Percentiles rank a stretch among this genome's conserved stretches.
phyloP scores from a whole-genome alignment of 192 early-diverging fungal species.

The Coemansia sp. region DNA sequence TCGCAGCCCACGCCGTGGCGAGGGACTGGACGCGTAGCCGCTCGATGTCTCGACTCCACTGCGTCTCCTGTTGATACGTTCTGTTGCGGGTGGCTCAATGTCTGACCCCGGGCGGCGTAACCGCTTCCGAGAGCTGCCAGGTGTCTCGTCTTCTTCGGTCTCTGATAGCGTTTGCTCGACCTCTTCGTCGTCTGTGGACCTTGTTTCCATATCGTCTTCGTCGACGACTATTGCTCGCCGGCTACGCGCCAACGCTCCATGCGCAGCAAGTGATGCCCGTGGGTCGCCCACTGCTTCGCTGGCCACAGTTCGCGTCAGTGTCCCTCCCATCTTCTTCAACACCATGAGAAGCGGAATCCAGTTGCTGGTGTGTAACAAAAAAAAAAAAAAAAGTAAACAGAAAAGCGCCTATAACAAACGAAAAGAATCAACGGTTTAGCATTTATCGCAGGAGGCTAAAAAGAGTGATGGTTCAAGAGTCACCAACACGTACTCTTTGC shows the following conservation, averaged over 20 bases:
- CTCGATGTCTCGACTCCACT: background rate
- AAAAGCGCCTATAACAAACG: background rate
- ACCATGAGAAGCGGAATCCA: background rate
- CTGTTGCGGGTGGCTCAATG: background rate
- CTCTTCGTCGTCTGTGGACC: background rate
- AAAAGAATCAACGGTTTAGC: background rate
- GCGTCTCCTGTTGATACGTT: background rate
- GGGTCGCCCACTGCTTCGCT: background rate
- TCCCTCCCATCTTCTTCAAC: background rate
- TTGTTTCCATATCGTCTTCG: background rate
- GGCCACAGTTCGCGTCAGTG: background rate
- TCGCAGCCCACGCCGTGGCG: slow-evolving; percentile 23
- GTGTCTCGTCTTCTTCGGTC: background rate
- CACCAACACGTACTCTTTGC: background rate
- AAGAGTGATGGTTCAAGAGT: background rate
- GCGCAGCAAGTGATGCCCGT: background rate
- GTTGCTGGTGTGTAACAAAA: background rate
- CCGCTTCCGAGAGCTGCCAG: background rate
- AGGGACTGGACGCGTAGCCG: slow-evolving; percentile 42
- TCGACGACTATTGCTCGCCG: slow-evolving; percentile 1
- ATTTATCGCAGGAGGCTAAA: background rate
- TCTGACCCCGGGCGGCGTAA: background rate
- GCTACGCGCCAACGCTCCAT: background rate
- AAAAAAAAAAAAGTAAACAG: background rate
- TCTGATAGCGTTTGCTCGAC: background rate